Conservation (phyloP, 2,329 filamentous ascomycete genomes). For the Phialophora macrospora region DNA sequence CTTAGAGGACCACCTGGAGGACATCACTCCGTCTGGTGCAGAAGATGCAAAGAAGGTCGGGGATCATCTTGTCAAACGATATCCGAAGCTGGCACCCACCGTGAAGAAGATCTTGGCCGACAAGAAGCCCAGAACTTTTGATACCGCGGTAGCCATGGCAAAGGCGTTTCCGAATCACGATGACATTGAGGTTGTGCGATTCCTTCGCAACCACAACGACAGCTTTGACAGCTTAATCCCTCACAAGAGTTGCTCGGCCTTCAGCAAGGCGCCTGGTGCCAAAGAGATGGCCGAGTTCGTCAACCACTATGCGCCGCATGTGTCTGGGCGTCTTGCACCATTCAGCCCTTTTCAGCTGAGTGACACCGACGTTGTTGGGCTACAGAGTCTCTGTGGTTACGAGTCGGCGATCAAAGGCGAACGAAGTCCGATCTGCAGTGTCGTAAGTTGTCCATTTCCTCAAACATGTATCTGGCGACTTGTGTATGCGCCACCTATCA, state of each 20-base stretch:
- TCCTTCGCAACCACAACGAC: slow-evolving; percentile 30
- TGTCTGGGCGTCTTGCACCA: slow-evolving; percentile 25
- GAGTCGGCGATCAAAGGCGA: slow-evolving; percentile 69
- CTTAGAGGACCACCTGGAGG: slow-evolving; percentile 31
- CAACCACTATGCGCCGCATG: slow-evolving; percentile 22
- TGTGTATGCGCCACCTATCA: neutral
- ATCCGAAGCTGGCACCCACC: slow-evolving; percentile 28
- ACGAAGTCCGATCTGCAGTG: slow-evolving; percentile 63
- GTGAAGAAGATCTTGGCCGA: slow-evolving; percentile 31
- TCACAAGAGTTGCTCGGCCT: slow-evolving; percentile 32
- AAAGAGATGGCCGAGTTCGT: slow-evolving; percentile 32
- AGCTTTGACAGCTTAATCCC: slow-evolving; percentile 31
- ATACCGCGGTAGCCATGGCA: slow-evolving; percentile 30
- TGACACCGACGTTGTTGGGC: slow-evolving; percentile 59
- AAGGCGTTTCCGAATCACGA: slow-evolving; percentile 28
- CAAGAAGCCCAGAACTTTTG: slow-evolving; percentile 33
- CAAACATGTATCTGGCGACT: neutral
- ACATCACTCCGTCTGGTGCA: slow-evolving; percentile 33
- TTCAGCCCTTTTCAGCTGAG: slow-evolving; percentile 55
- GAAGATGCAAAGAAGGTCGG: slow-evolving; percentile 33
- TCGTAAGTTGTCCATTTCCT: slow-evolving; percentile 36
- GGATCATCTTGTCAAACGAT: slow-evolving; percentile 27
- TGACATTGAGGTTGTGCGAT: slow-evolving; percentile 32
- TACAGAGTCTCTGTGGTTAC: slow-evolving; percentile 73
- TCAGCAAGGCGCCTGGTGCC: slow-evolving; percentile 32